These are phyloP conservation scores for Penicillium alfredii DNA, from an alignment of 495 filamentous ascomycete genomes.

Conservation along the genomic window DNA sequence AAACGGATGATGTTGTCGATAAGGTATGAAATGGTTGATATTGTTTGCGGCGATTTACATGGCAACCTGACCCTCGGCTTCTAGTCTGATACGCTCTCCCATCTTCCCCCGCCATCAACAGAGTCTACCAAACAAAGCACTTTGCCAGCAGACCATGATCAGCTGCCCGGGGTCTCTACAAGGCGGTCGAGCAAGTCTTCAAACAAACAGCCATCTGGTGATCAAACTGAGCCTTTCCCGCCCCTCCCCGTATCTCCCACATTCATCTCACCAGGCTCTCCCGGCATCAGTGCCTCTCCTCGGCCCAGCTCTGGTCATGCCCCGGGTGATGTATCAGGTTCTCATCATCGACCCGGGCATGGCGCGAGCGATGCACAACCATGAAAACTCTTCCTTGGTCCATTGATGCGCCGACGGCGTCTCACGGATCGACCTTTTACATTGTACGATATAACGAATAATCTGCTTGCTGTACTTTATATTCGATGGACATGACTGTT, in stretches of 20 bases:
- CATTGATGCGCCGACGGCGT: conserved; percentile 3
- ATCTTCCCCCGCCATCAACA: conserved; percentile 5
- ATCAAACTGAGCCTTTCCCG: conserved; percentile 37
- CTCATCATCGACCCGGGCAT: no score
- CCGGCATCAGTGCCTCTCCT: no score
- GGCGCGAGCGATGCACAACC: no score
- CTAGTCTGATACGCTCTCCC: conserved; percentile 9
- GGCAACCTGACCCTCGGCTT: conserved; percentile 6
- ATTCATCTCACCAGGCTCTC: no score
- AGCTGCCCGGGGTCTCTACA: conserved; percentile 1
- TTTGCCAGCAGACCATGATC: conserved; percentile 8
- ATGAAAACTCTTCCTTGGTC: no score
- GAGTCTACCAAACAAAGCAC: conserved; percentile 5
- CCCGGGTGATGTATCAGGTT: no score
- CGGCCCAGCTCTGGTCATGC: no score
- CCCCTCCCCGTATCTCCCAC: no score
- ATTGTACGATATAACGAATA: conserved; percentile 1
- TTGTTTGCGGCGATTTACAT: not conserved
- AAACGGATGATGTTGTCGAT: conserved; percentile 10
- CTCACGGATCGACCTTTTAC: conserved; percentile 5
- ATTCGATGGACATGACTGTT: no score
- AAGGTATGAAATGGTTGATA: conserved; percentile 3
- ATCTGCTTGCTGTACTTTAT: not conserved
- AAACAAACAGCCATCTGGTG: conserved; percentile 10
- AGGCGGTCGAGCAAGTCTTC: conserved; percentile 13